phyloP scores from a whole-genome alignment of 139 green algal genomes.

The Nannochloris sp. region DNA sequence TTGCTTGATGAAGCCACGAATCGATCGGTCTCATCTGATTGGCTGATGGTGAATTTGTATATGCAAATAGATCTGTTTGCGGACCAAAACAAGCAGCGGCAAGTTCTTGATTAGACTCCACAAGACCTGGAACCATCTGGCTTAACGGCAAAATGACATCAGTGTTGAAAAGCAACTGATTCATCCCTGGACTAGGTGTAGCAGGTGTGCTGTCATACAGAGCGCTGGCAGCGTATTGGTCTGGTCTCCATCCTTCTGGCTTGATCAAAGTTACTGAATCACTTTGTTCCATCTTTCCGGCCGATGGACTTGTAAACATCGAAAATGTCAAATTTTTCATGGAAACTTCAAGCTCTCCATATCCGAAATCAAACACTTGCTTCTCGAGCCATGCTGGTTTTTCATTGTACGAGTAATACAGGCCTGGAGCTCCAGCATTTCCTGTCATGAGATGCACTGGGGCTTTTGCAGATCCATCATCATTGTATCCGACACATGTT shows the following conservation, averaged over 20 bases:
- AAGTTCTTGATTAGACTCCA: neutral
- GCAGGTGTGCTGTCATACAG: neutral
- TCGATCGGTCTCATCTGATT: neutral
- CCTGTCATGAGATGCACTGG: conserved; percentile 1
- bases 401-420: neutral
- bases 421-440: conserved; percentile 1
- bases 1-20: conserved; percentile 1
- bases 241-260: neutral
- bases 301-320: neutral
- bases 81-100: neutral
- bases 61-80: neutral
- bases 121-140: neutral
- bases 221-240: neutral
- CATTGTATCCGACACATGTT: neutral
- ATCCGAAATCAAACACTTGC: conserved; percentile 1
- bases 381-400: neutral
- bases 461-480: conserved; percentile 1
- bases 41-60: conserved; percentile 1
- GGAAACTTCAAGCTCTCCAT: neutral
- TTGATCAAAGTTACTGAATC: conserved; percentile 2
- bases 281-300: neutral
- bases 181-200: neutral
- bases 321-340: conserved; percentile 2
- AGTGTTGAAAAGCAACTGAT: neutral
- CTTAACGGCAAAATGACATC: neutral